Percentiles rank a stretch among this genome's conserved stretches.
phyloP scores from a whole-genome alignment of 345 rosid genomes.

The Xanthoceras sorbifolium region DNA sequence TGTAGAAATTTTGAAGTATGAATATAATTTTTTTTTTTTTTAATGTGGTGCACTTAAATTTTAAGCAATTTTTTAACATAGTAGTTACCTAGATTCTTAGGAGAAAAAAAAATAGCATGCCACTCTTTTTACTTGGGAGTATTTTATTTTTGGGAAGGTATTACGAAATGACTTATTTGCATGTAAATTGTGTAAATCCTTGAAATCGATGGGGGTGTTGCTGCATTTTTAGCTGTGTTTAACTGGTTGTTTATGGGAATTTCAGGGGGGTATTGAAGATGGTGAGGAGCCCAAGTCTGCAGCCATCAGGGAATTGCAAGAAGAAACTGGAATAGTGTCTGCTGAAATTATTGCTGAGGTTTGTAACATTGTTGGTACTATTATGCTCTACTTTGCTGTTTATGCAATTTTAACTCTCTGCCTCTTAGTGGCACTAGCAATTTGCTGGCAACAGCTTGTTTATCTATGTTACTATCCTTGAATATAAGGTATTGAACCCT shows the following conservation, averaged over 20 bases:
- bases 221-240: slow-evolving; percentile 14
- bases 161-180: background rate
- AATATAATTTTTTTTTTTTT: background rate
- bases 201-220: background rate
- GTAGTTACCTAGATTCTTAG: background rate
- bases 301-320: slow-evolving; percentile 78
- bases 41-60: background rate
- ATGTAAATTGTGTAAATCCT: background rate
- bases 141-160: background rate
- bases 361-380: slow-evolving; percentile 4
- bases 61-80: background rate
- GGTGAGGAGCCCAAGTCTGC: slow-evolving; percentile 91
- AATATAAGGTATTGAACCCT: background rate
- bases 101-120: background rate
- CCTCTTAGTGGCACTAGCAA: background rate
- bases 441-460: background rate
- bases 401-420: background rate
- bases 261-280: slow-evolving; percentile 93
- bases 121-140: background rate
- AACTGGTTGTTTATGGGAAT: background rate
- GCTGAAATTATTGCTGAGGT: slow-evolving; percentile 90
- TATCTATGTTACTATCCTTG: background rate
- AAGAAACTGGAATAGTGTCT: slow-evolving; percentile 92
- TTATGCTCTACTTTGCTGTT: slow-evolving; percentile 9
- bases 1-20: background rate